Evolutionary conservation across 2,329 filamentous ascomycete genomes (phyloP), one percentile per base, ranked within the genome.

Genomic region (Pyrenophora teres): DNA sequence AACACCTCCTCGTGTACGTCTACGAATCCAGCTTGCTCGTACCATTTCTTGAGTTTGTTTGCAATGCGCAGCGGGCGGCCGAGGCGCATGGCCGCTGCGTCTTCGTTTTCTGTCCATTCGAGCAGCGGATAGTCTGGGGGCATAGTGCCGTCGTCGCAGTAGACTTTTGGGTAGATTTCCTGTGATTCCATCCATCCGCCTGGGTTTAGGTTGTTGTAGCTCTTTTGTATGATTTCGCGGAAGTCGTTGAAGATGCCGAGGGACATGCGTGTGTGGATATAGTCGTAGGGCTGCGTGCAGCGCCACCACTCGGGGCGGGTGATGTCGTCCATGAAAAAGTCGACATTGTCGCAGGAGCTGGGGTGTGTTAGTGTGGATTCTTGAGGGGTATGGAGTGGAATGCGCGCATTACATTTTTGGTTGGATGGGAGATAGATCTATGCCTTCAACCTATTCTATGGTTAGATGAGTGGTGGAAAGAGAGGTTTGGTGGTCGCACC

Each of bases 321-420:
- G 43, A 81, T 79, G 65, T 92, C 88, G 65, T 91, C 87, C 39
- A 92, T 81, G 54, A 85, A 84, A 59, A 92, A 92, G 56, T 85
- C 83, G 12, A 91, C 86, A 56, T 92, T 92, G 15, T 83, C 81
- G 0, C 89, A 88, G 0, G 90, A 65, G 59, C 71, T 72, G 27
- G 3, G 8, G 13, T 25, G 2, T 39, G n/a, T 55, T 16, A 49
- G 37, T 37, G 15, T 19, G 10, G 56, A 52, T 42, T 12, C 13
- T 32, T 3, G 19, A 21, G 3, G 33, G n/a, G 5, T 32, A 13
- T 32, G 25, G 18, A 33, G 16, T 15, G 19, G 18, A 27, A 37
- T 30, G 38, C 33, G 19, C 7, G 12, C 50, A 55, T 55, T 64
- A 70, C 71, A 62, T 67, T 52, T 72, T 65, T 9, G 72, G 72